Evolutionary conservation across 148 eudicot species (phyloP), one percentile per base, ranked within the genome.

Genomic region (Cornus kousa): DNA sequence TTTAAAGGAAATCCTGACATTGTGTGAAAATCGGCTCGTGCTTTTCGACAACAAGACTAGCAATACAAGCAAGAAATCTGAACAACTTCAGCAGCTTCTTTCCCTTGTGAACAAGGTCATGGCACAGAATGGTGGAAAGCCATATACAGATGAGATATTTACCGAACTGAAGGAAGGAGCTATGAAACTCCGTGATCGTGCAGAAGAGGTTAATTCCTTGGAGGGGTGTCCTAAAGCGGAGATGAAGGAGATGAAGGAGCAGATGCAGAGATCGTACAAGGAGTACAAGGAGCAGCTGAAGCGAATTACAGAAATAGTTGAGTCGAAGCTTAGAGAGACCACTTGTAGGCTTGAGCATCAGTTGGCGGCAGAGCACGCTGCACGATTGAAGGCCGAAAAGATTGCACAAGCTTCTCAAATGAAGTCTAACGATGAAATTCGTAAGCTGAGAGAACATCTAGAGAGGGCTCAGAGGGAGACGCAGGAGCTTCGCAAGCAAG

Each of bases 231-330:
- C 90, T 39, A 87, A 80, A 23, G 73, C 65, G 40, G 88, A 89
- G 84, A 87, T 90, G 69, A 67, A 82, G 11, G 88, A 79, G 72
- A 65, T 93, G 81, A 89, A 86, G 80, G 86, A 88, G 74, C 87
- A 93, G 82, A 90, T 91, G 87, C 90, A 88, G 64, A 83, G 33
- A 72, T 75, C 96, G 68, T 88, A 93, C 23, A 95, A 90, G 7
- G 4, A 55, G 13, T 55, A 8, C 0, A 14, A 14, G 0, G 95
- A 88, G 22, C 98, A 91, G 66, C 90, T 95, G 19, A 87, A 86
- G 88, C 87, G 89, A 73, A 87, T 93, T 17, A 89, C 90, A 72
- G 92, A 88, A 74, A 90, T 93, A 97, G 97, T 95, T 68, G 98
- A 95, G 83, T 68, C 80, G 20, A 93, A 86, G 86, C 86, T 95